Conservation (phyloP, 2,329 filamentous ascomycete genomes). For the Talaromyces albobiverticillius region DNA sequence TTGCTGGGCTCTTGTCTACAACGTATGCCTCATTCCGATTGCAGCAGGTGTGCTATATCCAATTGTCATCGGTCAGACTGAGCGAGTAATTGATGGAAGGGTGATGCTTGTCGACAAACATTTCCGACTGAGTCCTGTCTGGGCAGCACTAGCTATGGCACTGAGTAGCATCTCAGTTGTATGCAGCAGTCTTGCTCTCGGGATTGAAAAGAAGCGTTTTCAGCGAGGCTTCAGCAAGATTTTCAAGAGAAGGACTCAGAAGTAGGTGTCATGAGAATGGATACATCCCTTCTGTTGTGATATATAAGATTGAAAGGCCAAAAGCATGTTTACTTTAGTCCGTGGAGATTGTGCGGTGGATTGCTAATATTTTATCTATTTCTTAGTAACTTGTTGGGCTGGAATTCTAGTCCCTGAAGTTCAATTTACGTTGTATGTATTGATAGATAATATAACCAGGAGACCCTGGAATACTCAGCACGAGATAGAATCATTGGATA, state of each 20-base stretch:
- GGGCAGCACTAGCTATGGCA: slow-evolving; percentile 91
- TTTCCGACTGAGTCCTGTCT: slow-evolving; percentile 54
- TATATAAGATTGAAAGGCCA: neutral
- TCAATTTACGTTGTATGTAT: neutral
- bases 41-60: slow-evolving; percentile 77
- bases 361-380: too few species aligned
- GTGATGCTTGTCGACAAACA: slow-evolving; percentile 33
- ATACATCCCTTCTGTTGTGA: neutral
- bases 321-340: neutral
- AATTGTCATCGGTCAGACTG: slow-evolving; percentile 42
- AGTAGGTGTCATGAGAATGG: neutral
- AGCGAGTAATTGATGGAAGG: slow-evolving; percentile 28
- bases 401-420: too few species aligned
- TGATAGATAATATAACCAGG: neutral
- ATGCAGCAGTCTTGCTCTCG: slow-evolving; percentile 71
- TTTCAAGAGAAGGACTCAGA: neutral
- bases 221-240: neutral
- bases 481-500: neutral
- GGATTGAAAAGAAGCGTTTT: slow-evolving; percentile 37
- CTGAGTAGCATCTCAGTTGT: slow-evolving; percentile 88
- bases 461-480: neutral
- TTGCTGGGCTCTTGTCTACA: slow-evolving; percentile 80
- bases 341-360: neutral
- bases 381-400: too few species aligned
- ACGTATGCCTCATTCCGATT: slow-evolving; percentile 71